These are phyloP conservation scores for Nephelium lappaceum DNA, from an alignment of 345 rosid genomes.

Conservation along the genomic window DNA sequence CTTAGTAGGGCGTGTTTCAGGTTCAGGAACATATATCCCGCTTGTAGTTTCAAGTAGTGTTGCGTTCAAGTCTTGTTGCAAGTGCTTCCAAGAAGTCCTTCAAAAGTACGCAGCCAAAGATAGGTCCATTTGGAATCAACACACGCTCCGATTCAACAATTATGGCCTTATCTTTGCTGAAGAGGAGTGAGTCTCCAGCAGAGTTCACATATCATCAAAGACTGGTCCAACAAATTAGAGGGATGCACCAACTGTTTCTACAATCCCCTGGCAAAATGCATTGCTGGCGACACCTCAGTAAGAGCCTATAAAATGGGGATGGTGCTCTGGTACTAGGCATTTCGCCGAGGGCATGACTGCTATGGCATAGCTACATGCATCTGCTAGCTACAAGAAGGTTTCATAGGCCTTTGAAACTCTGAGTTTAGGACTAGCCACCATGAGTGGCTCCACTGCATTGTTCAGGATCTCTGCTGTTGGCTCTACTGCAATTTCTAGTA, in stretches of 20 bases:
- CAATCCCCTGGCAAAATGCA: constrained; percentile 55
- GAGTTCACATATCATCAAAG: constrained; percentile 53
- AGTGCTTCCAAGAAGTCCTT: constrained; percentile 49
- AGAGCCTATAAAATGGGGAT: constrained; percentile 56
- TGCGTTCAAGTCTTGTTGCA: constrained; percentile 46
- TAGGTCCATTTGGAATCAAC: constrained; percentile 46
- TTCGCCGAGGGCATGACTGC: constrained; percentile 65
- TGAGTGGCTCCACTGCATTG: constrained; percentile 63
- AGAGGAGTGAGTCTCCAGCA: constrained; percentile 56
- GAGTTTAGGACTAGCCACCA: constrained; percentile 57
- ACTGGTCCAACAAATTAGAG: constrained; percentile 53
- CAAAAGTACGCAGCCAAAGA: constrained; percentile 56
- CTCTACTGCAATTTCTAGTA: constrained; percentile 53
- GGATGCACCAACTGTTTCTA: constrained; percentile 61
- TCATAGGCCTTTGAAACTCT: constrained; percentile 49
- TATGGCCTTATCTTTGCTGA: constrained; percentile 57
- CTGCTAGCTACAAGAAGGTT: constrained; percentile 46
- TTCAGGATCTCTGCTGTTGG: constrained; percentile 52
- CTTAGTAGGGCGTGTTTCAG: constrained; percentile 47
- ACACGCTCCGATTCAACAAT: constrained; percentile 59
- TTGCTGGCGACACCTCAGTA: constrained; percentile 64
- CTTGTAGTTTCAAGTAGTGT: constrained; percentile 47
- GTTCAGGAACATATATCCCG: constrained; percentile 43
- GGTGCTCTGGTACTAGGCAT: constrained; percentile 59
- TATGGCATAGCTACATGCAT: constrained; percentile 50